Percentiles rank a stretch among this genome's conserved stretches.
Conservation (phyloP, 345 rosid species). For the Gossypium ekmanianum region DNA sequence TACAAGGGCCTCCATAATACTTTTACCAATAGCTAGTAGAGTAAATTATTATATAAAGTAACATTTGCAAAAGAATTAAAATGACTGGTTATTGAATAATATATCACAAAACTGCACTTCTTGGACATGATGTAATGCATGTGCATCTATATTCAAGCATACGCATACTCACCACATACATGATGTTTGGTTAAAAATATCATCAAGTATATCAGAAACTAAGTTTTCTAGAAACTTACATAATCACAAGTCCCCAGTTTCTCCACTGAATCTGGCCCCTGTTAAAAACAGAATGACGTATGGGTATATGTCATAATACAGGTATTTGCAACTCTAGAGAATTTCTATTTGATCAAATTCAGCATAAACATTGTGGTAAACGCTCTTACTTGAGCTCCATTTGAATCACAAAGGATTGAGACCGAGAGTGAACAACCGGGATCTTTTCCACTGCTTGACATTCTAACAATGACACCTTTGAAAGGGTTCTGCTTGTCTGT, state of each 20-base stretch:
- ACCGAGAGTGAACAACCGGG: conserved; percentile 75
- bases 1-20: no score
- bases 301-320: conserved; percentile 15
- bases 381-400: conserved; percentile 55
- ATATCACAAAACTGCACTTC: not conserved
- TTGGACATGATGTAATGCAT: not conserved
- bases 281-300: conserved; percentile 28
- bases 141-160: not conserved
- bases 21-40: not conserved
- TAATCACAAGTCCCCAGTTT: conserved; percentile 63
- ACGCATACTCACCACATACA: not conserved
- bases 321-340: conserved; percentile 17
- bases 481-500: conserved; percentile 72
- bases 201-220: not conserved
- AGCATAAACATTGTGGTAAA: conserved; percentile 23
- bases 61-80: no score
- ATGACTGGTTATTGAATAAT: no score
- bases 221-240: conserved; percentile 48
- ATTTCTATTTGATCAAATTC: conserved; percentile 10
- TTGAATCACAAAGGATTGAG: conserved; percentile 66
- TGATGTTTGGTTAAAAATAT: not conserved
- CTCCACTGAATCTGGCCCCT: conserved; percentile 70
- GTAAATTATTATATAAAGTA: no score
- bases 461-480: conserved; percentile 73
- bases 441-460: conserved; percentile 41